A percentile compares a stretch with the other conserved stretches of the same genome.
These are phyloP conservation scores for Funneliformis mosseae DNA, from an alignment of 192 early-diverging fungal species.

Conservation along the genomic window DNA sequence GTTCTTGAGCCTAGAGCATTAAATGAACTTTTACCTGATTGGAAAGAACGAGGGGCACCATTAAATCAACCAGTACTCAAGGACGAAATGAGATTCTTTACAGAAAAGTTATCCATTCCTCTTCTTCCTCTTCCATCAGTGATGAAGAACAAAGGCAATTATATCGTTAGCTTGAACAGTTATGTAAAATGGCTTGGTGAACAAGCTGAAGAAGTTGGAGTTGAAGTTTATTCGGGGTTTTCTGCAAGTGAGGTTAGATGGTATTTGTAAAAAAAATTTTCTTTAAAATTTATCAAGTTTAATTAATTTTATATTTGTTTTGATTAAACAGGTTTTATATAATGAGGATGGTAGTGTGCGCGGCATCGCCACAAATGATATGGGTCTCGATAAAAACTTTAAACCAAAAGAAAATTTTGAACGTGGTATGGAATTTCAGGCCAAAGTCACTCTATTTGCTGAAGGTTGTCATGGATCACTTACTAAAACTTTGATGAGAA, in stretches of 20 bases:
- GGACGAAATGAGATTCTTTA: conserved; percentile 88
- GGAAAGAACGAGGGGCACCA: conserved; percentile 95
- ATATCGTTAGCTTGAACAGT: conserved; percentile 93
- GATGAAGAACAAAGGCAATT: conserved; percentile 97
- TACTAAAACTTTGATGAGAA: conserved; percentile 85
- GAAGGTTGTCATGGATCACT: conserved; percentile 98
- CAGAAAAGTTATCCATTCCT: conserved; percentile 74
- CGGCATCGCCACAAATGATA: conserved; percentile 94
- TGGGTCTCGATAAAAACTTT: conserved; percentile 88
- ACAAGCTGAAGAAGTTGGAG: conserved; percentile 93
- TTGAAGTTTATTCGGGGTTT: conserved; percentile 92
- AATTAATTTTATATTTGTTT: too few species aligned
- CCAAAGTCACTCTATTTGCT: conserved; percentile 93
- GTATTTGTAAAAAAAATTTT: neutral
- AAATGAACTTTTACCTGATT: conserved; percentile 95
- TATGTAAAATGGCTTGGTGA: conserved; percentile 96
- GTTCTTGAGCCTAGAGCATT: conserved; percentile 91
- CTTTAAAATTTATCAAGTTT: neutral
- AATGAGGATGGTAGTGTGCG: conserved; percentile 88
- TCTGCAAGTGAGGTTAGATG: conserved; percentile 79
- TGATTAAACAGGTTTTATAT: conserved; percentile 68
- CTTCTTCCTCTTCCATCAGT: conserved; percentile 88
- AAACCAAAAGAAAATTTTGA: conserved; percentile 89
- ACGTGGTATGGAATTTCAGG: conserved; percentile 93
- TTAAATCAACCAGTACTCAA: conserved; percentile 81